phyloP scores from a whole-genome alignment of 2,329 filamentous ascomycete species.

The Phialocephala subalpina region DNA sequence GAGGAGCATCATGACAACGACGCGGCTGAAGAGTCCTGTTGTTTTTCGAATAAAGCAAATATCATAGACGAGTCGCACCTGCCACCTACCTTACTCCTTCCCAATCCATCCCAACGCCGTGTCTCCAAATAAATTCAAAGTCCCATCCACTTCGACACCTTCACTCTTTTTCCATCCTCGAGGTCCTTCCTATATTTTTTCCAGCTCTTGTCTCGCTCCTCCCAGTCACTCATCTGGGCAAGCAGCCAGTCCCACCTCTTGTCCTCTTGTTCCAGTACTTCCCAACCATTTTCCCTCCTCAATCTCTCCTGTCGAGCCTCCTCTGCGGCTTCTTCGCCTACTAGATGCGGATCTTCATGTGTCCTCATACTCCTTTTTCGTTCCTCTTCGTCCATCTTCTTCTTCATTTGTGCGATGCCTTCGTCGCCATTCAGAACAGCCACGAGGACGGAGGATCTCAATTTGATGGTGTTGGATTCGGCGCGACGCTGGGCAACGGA shows the following conservation, averaged over 20 bases:
- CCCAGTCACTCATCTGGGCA: slow-evolving; percentile 52
- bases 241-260: slow-evolving; percentile 68
- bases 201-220: slow-evolving; percentile 47
- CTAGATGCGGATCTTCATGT: slow-evolving; percentile 72
- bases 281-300: slow-evolving; percentile 58
- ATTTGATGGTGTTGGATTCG: slow-evolving; percentile 49
- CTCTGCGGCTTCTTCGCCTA: slow-evolving; percentile 70
- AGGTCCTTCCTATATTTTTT: slow-evolving; percentile 44
- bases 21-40: background rate
- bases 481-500: slow-evolving; percentile 70
- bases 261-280: slow-evolving; percentile 63
- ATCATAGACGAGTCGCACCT: background rate
- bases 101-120: background rate
- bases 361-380: slow-evolving; percentile 45
- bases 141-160: slow-evolving; percentile 35
- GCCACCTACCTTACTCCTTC: background rate
- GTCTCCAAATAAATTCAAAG: background rate
- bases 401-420: slow-evolving; percentile 38
- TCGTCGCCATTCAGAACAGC: slow-evolving; percentile 28
- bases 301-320: slow-evolving; percentile 64
- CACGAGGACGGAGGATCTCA: slow-evolving; percentile 38
- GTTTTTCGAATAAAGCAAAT: background rate
- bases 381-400: slow-evolving; percentile 33
- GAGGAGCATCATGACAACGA: background rate
- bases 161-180: slow-evolving; percentile 34